Percentiles rank a stretch among this genome's conserved stretches.
Conservation (phyloP, 768 basidiomycete species). For the Piloderma croceum region DNA sequence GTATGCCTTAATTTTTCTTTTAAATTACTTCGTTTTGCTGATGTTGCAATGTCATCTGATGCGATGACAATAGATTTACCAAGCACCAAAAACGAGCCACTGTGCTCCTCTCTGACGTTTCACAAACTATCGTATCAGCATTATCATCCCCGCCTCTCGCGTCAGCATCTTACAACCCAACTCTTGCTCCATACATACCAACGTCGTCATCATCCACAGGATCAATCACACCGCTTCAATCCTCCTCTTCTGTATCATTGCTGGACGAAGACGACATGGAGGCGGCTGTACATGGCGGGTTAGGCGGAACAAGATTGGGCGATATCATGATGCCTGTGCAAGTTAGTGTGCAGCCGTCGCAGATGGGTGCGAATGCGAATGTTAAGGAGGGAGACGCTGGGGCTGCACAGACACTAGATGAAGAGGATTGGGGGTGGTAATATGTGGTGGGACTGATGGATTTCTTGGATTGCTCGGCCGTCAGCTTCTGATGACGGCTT, state of each 20-base stretch:
- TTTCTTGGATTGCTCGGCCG: too few species aligned
- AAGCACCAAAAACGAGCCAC: slow-evolving; percentile 69
- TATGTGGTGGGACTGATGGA: too few species aligned
- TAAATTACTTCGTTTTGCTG: slow-evolving; percentile 1
- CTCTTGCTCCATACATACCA: slow-evolving; percentile 20
- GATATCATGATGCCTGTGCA: slow-evolving; percentile 30
- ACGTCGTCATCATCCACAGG: slow-evolving; percentile 13
- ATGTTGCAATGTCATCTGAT: slow-evolving; percentile 1
- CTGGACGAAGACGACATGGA: slow-evolving; percentile 38
- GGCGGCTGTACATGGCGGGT: slow-evolving; percentile 7
- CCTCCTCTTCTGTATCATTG: slow-evolving; percentile 24
- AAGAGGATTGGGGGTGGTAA: too few species aligned
- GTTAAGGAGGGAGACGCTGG: too few species aligned
- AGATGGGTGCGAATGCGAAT: too few species aligned
- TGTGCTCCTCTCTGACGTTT: slow-evolving; percentile 58
- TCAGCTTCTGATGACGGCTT: too few species aligned
- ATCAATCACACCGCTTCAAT: slow-evolving; percentile 14
- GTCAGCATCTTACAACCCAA: slow-evolving; percentile 20
- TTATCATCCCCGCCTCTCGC: slow-evolving; percentile 34
- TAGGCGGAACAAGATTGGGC: slow-evolving; percentile 18
- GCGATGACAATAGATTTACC: slow-evolving; percentile 43
- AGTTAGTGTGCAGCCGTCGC: slow-evolving; percentile 2
- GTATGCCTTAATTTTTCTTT: too few species aligned
- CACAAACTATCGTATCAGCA: slow-evolving; percentile 47
- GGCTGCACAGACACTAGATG: too few species aligned